A percentile compares a stretch with the other conserved stretches of the same genome.
These are phyloP conservation scores for Bimuria novae-zelandiae DNA, from an alignment of 2,329 filamentous ascomycete species.

Conservation along the genomic window DNA sequence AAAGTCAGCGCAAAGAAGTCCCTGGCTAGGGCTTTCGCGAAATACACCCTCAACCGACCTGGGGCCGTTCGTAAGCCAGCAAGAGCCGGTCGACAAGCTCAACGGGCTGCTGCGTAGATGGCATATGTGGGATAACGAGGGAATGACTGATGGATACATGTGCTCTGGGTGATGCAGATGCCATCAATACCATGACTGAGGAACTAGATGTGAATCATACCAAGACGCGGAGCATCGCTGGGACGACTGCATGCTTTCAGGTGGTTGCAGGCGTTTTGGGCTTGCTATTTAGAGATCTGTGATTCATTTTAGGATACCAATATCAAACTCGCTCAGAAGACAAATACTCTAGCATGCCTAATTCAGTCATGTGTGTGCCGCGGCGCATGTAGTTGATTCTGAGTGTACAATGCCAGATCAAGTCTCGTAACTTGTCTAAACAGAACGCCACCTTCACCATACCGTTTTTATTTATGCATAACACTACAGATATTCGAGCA, in stretches of 20 bases:
- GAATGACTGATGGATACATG: constrained; percentile 7
- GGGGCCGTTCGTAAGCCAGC: constrained; percentile 45
- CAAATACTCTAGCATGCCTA: not conserved
- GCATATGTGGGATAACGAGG: constrained; percentile 1
- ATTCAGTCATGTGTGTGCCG: too few species aligned
- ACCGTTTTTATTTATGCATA: too few species aligned
- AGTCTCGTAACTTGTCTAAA: too few species aligned
- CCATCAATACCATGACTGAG: not conserved
- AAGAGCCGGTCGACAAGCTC: constrained; percentile 32
- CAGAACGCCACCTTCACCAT: too few species aligned
- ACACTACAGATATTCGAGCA: too few species aligned
- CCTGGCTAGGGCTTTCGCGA: constrained; percentile 89
- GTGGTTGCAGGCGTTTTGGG: not conserved
- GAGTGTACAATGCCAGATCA: too few species aligned
- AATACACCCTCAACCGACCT: constrained; percentile 67
- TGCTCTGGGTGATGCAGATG: not conserved
- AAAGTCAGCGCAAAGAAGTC: constrained; percentile 99
- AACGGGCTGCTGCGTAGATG: constrained; percentile 31
- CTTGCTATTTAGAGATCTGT: not conserved
- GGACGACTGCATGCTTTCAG: not conserved
- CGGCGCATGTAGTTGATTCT: too few species aligned
- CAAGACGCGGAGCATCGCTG: not conserved
- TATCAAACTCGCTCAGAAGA: not conserved
- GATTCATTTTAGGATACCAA: constrained; percentile 1
- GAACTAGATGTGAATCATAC: not conserved